Evolutionary conservation across 495 filamentous ascomycete species (phyloP).

Genomic region (Talaromyces borbonicus): DNA sequence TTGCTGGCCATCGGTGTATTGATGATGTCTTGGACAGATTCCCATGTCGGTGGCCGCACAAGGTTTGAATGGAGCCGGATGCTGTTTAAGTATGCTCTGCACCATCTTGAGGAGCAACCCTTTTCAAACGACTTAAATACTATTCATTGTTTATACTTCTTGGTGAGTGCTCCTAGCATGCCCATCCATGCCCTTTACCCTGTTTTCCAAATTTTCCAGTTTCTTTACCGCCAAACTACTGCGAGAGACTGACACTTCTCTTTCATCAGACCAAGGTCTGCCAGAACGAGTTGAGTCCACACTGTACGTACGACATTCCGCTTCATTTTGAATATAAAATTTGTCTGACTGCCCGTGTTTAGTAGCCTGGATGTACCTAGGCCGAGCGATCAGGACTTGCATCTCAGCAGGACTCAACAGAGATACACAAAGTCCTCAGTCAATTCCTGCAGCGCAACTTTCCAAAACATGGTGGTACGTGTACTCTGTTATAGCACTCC

Average conservation of each 20-base stretch:
- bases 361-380: conserved; percentile 40
- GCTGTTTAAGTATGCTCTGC: conserved; percentile 31
- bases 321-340: not conserved
- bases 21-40: conserved; percentile 31
- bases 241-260: too few species aligned
- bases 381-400: conserved; percentile 30
- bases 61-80: conserved; percentile 36
- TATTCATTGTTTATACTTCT: conserved; percentile 31
- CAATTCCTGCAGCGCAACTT: conserved; percentile 29
- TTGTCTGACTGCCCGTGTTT: not conserved
- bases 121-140: conserved; percentile 34
- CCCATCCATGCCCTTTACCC: too few species aligned
- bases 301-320: conserved; percentile 16
- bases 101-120: conserved; percentile 24
- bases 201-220: too few species aligned
- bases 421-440: conserved; percentile 22
- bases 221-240: too few species aligned
- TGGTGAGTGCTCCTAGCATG: too few species aligned
- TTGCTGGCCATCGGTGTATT: conserved; percentile 29
- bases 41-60: conserved; percentile 22
- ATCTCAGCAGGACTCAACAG: conserved; percentile 33
- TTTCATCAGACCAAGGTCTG: conserved; percentile 36
- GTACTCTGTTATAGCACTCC: not conserved
- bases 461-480: conserved; percentile 37
- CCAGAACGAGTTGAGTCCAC: conserved; percentile 34